phyloP scores from a whole-genome alignment of 345 rosid species.

The Salix dunnii region DNA sequence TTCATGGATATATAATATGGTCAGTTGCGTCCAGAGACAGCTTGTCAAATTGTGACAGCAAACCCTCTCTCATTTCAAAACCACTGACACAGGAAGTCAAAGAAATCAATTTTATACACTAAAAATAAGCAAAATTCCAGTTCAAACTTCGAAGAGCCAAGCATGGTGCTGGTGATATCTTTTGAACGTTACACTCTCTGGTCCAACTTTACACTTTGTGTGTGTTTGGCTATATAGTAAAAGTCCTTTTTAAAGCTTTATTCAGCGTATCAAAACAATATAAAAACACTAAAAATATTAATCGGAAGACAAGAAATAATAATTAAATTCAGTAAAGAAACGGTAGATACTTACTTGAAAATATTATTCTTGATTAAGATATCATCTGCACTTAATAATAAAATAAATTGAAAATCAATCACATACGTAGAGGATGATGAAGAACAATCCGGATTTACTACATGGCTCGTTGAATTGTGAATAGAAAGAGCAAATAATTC shows the following conservation, averaged over 20 bases:
- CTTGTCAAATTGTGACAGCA: background rate
- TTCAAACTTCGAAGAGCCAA: background rate
- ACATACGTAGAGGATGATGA: no score
- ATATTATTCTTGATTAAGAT: no score
- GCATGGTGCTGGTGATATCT: background rate
- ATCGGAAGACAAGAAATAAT: no score
- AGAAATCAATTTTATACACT: background rate
- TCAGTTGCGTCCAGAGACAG: background rate
- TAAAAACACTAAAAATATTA: no score
- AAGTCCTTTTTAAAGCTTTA: no score
- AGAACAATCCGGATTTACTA: no score
- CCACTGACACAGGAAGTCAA: slow-evolving; percentile 3
- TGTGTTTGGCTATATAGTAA: no score
- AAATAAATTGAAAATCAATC: no score
- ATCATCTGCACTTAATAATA: no score
- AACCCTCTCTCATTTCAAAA: background rate
- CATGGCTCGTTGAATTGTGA: background rate
- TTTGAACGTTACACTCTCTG: background rate
- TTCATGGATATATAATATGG: background rate
- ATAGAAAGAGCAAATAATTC: background rate
- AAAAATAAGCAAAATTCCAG: background rate
- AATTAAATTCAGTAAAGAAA: no score
- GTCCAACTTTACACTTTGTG: background rate
- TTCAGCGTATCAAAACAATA: no score
- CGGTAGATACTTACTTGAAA: no score